Evolutionary conservation across 257 asterid genomes (phyloP).

Genomic region (Nicotiana otophora): DNA sequence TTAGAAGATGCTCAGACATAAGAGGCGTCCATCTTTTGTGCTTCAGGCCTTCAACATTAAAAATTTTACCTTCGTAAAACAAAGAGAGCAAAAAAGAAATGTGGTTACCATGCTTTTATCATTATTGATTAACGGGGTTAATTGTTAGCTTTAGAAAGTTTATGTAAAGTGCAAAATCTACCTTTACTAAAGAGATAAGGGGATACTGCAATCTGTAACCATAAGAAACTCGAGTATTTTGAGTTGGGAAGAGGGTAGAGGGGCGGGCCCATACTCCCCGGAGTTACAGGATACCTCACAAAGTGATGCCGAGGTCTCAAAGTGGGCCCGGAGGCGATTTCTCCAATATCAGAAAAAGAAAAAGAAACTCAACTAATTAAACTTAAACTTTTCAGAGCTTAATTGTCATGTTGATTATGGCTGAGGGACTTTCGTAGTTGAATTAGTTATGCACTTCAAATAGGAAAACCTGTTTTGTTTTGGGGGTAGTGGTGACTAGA

Average conservation of each 20-base stretch:
- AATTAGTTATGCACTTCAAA: not conserved
- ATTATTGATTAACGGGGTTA: not conserved
- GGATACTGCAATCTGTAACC: not conserved
- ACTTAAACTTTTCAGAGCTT: not conserved
- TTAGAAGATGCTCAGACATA: not conserved
- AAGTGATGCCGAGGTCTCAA: not conserved
- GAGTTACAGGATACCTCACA: not conserved
- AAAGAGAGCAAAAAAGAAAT: not conserved
- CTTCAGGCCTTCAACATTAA: not conserved
- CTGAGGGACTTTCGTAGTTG: not conserved
- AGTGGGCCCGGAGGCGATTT: not conserved
- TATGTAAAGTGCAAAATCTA: not conserved
- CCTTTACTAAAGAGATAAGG: not conserved
- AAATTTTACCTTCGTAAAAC: too few species aligned
- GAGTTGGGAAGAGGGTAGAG: not conserved
- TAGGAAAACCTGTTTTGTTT: not conserved
- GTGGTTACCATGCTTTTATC: not conserved
- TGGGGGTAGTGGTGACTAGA: not conserved
- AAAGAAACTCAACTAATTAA: not conserved
- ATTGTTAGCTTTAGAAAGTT: not conserved
- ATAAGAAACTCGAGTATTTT: not conserved
- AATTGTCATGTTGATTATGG: not conserved
- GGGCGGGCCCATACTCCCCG: not conserved
- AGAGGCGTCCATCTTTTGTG: not conserved
- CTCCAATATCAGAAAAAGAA: not conserved